A percentile compares a stretch with the other conserved stretches of the same genome.
phyloP scores from a whole-genome alignment of 1,139 yeast species.

The Suhomyces guaymorum region DNA sequence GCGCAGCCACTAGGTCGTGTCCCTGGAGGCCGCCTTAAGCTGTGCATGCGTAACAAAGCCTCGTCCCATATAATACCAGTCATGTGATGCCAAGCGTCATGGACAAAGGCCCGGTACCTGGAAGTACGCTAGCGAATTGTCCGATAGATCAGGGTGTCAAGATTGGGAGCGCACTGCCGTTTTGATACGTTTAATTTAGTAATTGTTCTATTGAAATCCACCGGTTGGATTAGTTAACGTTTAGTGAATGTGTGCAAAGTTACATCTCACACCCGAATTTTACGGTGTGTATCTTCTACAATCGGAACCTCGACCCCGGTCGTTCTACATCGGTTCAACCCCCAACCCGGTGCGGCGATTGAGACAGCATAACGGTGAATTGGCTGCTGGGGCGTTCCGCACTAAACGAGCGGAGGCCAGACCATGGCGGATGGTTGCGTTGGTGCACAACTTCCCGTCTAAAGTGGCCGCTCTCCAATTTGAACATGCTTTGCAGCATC shows the following conservation, averaged over 20 bases:
- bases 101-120: not conserved
- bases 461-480: slow-evolving; percentile 69
- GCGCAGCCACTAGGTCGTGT: slow-evolving; percentile 3
- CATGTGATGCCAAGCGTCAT: slow-evolving; percentile 1
- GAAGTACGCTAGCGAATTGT: too few relatives aligned
- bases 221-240: too few relatives aligned
- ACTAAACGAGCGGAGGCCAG: slow-evolving; percentile 57
- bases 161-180: too few relatives aligned
- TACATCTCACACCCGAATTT: slow-evolving; percentile 35
- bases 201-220: too few relatives aligned
- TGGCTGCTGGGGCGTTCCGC: slow-evolving; percentile 66
- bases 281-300: slow-evolving; percentile 70
- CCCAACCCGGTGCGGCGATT: slow-evolving; percentile 70
- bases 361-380: slow-evolving; percentile 75
- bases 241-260: too few relatives aligned
- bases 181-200: too few relatives aligned
- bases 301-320: slow-evolving; percentile 53
- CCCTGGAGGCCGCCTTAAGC: too few relatives aligned
- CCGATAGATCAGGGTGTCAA: too few relatives aligned
- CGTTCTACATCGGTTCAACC: slow-evolving; percentile 76
- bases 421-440: slow-evolving; percentile 71
- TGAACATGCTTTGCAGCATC: slow-evolving; percentile 80
- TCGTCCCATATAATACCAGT: not conserved
- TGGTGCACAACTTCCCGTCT: slow-evolving; percentile 74
- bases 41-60: too few relatives aligned